These are phyloP conservation scores for Goffeauzyma gilvescens DNA, from an alignment of 768 basidiomycete genomes.

Conservation along the genomic window DNA sequence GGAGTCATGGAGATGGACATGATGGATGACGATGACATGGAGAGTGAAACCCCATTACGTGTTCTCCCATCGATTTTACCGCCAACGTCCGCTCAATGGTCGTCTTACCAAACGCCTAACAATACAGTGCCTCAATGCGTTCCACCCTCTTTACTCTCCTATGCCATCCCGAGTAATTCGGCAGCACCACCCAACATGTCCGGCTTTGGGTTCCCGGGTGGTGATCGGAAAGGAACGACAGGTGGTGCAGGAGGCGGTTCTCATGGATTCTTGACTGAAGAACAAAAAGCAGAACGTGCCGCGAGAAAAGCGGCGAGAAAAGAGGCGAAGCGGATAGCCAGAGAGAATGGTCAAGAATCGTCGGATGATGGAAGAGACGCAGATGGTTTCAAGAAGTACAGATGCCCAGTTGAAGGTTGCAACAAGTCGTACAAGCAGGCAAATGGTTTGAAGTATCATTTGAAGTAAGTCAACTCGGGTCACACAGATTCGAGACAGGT, in stretches of 20 bases:
- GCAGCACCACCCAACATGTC: not conserved
- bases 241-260: not conserved
- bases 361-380: constrained; percentile 12
- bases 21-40: constrained; percentile 13
- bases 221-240: too few species aligned
- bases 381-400: constrained; percentile 24
- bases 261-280: constrained; percentile 6
- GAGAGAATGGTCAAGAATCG: constrained; percentile 15
- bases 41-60: not conserved
- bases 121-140: constrained; percentile 14
- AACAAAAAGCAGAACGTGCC: constrained; percentile 24
- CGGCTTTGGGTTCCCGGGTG: not conserved
- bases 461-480: constrained; percentile 9
- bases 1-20: constrained; percentile 33
- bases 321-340: constrained; percentile 15
- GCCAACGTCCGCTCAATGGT: constrained; percentile 16
- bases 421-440: constrained; percentile 31
- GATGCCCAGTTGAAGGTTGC: constrained; percentile 31
- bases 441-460: constrained; percentile 31
- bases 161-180: constrained; percentile 13
- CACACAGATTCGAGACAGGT: too few species aligned
- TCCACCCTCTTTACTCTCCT: constrained; percentile 21
- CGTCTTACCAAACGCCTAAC: constrained; percentile 12
- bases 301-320: constrained; percentile 18
- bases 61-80: constrained; percentile 2